Evolutionary conservation across 2,329 filamentous ascomycete species (phyloP), one percentile per base, ranked within the genome.

Genomic region (Pseudogymnoascus destructans): DNA sequence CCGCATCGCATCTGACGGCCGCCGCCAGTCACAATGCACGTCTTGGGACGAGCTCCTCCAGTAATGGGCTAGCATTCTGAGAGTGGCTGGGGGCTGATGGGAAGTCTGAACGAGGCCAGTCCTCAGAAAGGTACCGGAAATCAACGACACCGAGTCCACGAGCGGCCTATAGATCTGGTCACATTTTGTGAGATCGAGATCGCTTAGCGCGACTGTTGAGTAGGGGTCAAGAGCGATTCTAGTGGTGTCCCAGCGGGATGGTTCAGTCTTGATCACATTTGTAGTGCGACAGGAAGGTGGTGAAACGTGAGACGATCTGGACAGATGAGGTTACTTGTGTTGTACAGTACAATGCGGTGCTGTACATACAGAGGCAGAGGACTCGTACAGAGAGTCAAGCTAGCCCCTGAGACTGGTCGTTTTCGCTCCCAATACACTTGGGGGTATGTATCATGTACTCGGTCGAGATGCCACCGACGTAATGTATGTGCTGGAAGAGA

Each of bases 101-200:
- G 25, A 30, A 49, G 46, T 1, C 15, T 9, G 46, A 52, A 19
- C n/a, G 25, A 17, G 5, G n/a, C 4, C 25, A 52, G 46, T 5
- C 46, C 25, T 4, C 25, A 30, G 10, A 52, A 30, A 52, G 46
- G 25, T 19, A 52, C 46, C 46, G 15, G n/a, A 19, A 19, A 19
- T n/a, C 46, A 30, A 30, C 46, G 2, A 19, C 15, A 30, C 11
- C 7, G 25, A 11, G 46, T 7, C 25, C 9, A 30, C n/a, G 46
- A 19, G 5, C 25, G 46, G 46, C 46, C 46, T 52, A 30, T 52
- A 30, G 46, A 52, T 52, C 46, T 52, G 46, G 46, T 52, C 46
- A 52, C n/a, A 19, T 52, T 52, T 52, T 17, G 9, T 3, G 46
- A 25, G 46, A 52, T 52, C 25, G 46, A 30, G 46, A 52, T 52